Conservation (phyloP, 306 rosid genomes). For the Vigna mungo region DNA sequence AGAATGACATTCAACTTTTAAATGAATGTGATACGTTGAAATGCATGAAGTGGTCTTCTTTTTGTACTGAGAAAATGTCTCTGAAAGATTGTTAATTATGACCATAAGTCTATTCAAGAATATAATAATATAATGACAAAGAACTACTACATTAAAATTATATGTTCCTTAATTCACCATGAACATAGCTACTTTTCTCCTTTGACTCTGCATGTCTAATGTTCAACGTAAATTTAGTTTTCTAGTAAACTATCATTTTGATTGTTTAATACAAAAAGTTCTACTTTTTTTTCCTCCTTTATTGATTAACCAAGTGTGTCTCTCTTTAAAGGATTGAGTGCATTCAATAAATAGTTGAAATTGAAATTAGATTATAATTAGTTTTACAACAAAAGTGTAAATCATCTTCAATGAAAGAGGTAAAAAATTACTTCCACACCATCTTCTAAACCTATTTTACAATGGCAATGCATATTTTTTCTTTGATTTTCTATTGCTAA, state of each 20-base stretch:
- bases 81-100: neutral
- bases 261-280: neutral
- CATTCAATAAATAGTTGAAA: constrained; percentile 33
- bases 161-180: neutral
- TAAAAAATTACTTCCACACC: too few relatives aligned
- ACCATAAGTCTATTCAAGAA: neutral
- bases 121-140: neutral
- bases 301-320: neutral
- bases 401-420: neutral
- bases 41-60: neutral
- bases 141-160: neutral
- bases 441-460: too few relatives aligned
- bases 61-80: neutral
- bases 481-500: too few relatives aligned
- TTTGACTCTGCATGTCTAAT: neutral
- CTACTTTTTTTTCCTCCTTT: neutral
- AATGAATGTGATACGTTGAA: neutral
- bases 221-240: neutral
- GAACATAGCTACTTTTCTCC: neutral
- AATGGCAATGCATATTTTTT: too few relatives aligned
- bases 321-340: neutral
- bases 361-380: neutral
- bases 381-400: neutral
- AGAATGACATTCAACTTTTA: neutral
- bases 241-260: neutral